A percentile compares a stretch with the other conserved stretches of the same genome.
Conservation (phyloP, 257 asterid species). For the Ballota nigra region DNA sequence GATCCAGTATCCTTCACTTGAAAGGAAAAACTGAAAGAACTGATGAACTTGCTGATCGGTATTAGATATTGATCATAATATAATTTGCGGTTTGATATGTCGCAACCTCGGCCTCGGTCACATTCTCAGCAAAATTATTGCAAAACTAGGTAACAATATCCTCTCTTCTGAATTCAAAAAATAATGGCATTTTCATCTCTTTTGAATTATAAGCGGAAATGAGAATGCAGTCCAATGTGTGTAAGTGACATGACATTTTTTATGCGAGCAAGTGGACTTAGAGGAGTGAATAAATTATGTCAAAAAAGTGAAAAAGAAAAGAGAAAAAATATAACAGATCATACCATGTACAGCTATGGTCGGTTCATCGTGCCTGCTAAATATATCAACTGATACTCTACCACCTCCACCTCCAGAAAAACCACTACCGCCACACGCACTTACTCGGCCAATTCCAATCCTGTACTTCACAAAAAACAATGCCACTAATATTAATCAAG, state of each 20-base stretch:
- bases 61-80: background rate
- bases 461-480: constrained; percentile 54
- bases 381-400: constrained; percentile 86
- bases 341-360: constrained; percentile 69
- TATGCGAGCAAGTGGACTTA: background rate
- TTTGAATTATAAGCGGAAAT: background rate
- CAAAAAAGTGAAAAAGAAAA: background rate
- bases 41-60: background rate
- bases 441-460: constrained; percentile 77
- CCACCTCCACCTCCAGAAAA: constrained; percentile 99
- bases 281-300: background rate
- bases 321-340: constrained; percentile 15
- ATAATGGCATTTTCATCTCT: background rate
- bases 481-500: constrained; percentile 23
- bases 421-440: constrained; percentile 95
- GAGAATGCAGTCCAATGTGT: constrained; percentile 4
- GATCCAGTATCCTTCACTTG: background rate
- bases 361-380: constrained; percentile 93
- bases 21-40: background rate
- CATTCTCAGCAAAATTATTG: background rate
- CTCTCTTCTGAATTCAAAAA: background rate
- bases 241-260: constrained; percentile 6
- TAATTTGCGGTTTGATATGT: background rate
- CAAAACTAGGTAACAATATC: background rate
- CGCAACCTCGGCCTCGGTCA: background rate